Base-by-base conservation (phyloP, 345 rosid genomes). In the Camelina laxa region DNA sequence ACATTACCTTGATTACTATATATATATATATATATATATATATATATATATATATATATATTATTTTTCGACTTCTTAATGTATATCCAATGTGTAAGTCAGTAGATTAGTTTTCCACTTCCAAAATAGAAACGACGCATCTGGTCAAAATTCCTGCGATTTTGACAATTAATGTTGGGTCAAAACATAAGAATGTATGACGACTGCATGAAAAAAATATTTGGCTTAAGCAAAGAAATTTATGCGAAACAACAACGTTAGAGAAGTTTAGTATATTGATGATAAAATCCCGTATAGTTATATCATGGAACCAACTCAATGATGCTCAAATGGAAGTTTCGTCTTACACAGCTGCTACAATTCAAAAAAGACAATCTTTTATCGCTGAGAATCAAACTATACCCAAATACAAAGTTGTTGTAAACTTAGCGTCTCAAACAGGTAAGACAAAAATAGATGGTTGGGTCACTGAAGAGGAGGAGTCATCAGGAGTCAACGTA, bases 361-460 rank as follows among this genome's bases (percentile, higher is more conserved):
- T 20, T 10, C 15, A 50, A 20, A 50, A 10, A 2, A 50, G 15
- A 50, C 30, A 10, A 20, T 20, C 30, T 50, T 0, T 15, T 16
- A 33, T 31, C 12, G 9, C 35, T 24, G 24, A 9, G 31, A 50
- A 50, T 36, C 60, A 60, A 48, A 59, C 66, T 74, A 65, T 74
- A 65, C 65, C 11, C 49, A 53, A 11, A 38, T 41, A 49, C 53
- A 48, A 17, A 49, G 45, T 38, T 41, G 62, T 39, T 68, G 60
- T 67, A 60, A 48, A 19, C 55, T 10, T 58, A 17, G 17, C 38
- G 7, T 67, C 51, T 76, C 51, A 76, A 55, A 69, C 51, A 54
- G 9, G 51, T 36, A 69, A 4, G 42, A 70, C 71, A 19, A 63
- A 36, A 33, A 19, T 4, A 45, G 75, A 54, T 55, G 70, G 41